Percentiles rank a stretch among this genome's conserved stretches.
These are phyloP conservation scores for Talaromyces sp. DNA, from an alignment of 2,329 filamentous ascomycete genomes.

Conservation along the genomic window DNA sequence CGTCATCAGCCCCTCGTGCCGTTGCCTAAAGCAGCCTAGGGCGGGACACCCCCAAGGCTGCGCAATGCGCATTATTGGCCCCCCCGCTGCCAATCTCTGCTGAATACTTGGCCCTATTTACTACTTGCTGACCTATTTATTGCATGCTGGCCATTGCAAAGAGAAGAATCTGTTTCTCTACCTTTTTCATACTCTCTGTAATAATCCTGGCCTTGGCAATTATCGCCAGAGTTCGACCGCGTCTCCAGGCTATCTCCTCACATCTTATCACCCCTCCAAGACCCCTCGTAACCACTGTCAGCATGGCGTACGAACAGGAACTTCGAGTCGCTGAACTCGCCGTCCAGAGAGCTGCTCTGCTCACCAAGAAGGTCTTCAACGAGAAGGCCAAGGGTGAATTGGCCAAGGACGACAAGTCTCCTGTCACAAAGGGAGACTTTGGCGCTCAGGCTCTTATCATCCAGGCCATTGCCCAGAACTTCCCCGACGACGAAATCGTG, in stretches of 20 bases:
- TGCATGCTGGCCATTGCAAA: slow-evolving; percentile 6
- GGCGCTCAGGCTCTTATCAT: slow-evolving; percentile 97
- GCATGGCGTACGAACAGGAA: slow-evolving; percentile 65
- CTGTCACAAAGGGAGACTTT: slow-evolving; percentile 96
- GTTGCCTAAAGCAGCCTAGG: slow-evolving; percentile 5
- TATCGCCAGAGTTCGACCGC: slow-evolving; percentile 34
- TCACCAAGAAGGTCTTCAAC: slow-evolving; percentile 74
- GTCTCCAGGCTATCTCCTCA: slow-evolving; percentile 35
- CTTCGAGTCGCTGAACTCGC: slow-evolving; percentile 80
- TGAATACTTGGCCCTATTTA: neutral
- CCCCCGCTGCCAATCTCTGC: neutral
- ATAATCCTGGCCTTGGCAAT: slow-evolving; percentile 42
- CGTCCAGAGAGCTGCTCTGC: slow-evolving; percentile 74
- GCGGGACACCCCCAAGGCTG: slow-evolving; percentile 1
- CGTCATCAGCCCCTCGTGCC: slow-evolving; percentile 11
- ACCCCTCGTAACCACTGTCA: slow-evolving; percentile 21
- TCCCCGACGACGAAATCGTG: slow-evolving; percentile 86
- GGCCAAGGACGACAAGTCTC: slow-evolving; percentile 90
- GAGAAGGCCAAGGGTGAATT: slow-evolving; percentile 92
- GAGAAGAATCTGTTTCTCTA: slow-evolving; percentile 15
- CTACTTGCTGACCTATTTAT: neutral
- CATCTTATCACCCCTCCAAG: slow-evolving; percentile 19
- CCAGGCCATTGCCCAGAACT: slow-evolving; percentile 78
- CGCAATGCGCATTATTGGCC: too few species aligned
- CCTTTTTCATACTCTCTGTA: slow-evolving; percentile 30